Evolutionary conservation across 2,329 filamentous ascomycete genomes (phyloP), one percentile per base, ranked within the genome.

Genomic region (Orbilia blumenaviensis): DNA sequence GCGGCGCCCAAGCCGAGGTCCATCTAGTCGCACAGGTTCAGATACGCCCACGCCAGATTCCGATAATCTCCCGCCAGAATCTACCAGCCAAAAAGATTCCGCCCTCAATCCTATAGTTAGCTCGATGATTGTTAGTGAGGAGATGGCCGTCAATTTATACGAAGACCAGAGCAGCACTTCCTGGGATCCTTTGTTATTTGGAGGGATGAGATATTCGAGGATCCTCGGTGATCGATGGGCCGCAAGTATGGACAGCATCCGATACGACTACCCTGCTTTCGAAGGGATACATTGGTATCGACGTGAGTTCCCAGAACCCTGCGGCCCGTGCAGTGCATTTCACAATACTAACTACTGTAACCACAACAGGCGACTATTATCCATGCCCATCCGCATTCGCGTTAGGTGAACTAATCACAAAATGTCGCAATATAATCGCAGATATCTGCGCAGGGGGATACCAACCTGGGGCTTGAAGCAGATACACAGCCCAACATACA

Each of bases 361-460:
- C 4, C 3, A 10, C 1, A 23, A n/a, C 41, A 68, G 64, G 41
- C 1, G 21, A 38, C 12, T 68, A 68, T 29, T 10, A 16, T 18
- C 64, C 64, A 10, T 68, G 64, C 16, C 8, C 52, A 8, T 60
- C 54, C 2, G 52, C 64, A 0, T 60, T 67, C 18, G 52, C 50
- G 16, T 23, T 67, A 12, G 64, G 64, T 2, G 44, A 56, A 1
- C 12, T 67, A 1, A 60, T 67, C 12, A 67, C 50, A 6, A 21
- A 34, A 7, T 66, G 63, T 23, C 3, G 44, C 14, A 16, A 56
- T 3, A 25, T 66, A 7, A 14, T 58, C 4, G 12, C 42, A 7
- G 42, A 46, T 9, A 46, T 66, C 54, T 66, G 46, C 9, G 23
- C 18, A 3, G 61, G 27, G 2, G 42, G 61, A 0, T 64, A 64